Evolutionary conservation across 2,329 filamentous ascomycete genomes (phyloP), one percentile per base, ranked within the genome.

Genomic region (Xylariaceae sp.): DNA sequence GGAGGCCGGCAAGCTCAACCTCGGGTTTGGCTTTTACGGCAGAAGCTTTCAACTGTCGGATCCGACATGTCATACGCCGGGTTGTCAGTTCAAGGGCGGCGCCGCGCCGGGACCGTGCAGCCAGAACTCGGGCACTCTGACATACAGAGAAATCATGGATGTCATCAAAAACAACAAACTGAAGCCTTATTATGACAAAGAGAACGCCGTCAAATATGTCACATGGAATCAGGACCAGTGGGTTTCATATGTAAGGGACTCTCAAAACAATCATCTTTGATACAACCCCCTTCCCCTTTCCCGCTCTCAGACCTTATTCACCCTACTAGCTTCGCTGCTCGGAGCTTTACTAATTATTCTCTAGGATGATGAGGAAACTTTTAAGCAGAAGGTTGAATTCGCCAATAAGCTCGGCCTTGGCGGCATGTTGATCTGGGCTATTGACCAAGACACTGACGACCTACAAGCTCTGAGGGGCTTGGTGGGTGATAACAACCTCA

Each of bases 151-250:
- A 16, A 44, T 44, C 26, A 44, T 44, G 26, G 40, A 44, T n/a
- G 26, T 44, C n/a, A 24, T 34, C 4, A 34, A 46, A 12, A 46
- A 46, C 43, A 46, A 34, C 29, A 46, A 34, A 26, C 43, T 46
- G 6, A 46, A 46, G 28, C 29, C 43, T 1, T 24, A 16, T 6
- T 46, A 46, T 23, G 43, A 46, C 6, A 46, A 46, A 29, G 43
- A 34, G 11, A 46, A 46, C 24, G 43, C 43, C 19, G 43, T 34
- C 11, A 46, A 46, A n/a, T 46, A 46, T 8, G 11, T 46, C 2
- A 46, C 43, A 5, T 34, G 40, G 43, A 46, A 46, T 14, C 28
- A 46, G 14, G 19, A 46, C 14, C 28, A 46, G 6, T 46, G 29
- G 29, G 28, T 46, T 34, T 34, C 29, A 2, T 34, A 46, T 33